Percentiles rank a stretch among this genome's conserved stretches.
phyloP scores from a whole-genome alignment of 306 rosid species.

The Sicyos edulis region DNA sequence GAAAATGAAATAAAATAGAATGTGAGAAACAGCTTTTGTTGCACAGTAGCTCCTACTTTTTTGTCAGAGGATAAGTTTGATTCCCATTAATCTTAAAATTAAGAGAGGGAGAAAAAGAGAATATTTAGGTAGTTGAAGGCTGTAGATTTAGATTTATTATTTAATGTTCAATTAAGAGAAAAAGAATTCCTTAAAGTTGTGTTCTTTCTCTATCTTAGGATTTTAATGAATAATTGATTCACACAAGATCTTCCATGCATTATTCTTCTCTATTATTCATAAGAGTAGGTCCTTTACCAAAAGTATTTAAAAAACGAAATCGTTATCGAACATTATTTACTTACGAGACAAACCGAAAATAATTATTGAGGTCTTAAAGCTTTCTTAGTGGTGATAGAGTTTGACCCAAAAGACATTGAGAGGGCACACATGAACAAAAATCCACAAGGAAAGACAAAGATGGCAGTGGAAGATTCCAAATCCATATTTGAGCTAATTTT shows the following conservation, averaged over 20 bases:
- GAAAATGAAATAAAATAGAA: background rate
- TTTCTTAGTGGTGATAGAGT: background rate
- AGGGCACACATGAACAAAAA: background rate
- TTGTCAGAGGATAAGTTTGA: slow-evolving; percentile 20
- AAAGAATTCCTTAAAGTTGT: slow-evolving; percentile 28
- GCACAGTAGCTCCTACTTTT: slow-evolving; percentile 5
- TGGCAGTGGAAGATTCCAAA: slow-evolving; percentile 22
- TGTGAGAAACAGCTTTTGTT: slow-evolving; percentile 5
- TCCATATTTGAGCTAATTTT: background rate
- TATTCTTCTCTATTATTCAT: slow-evolving; percentile 25
- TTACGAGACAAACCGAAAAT: background rate
- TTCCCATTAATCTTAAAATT: slow-evolving; percentile 18
- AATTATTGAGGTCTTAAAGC: background rate
- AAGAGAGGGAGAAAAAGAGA: slow-evolving; percentile 26
- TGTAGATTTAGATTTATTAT: slow-evolving; percentile 28
- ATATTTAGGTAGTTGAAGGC: slow-evolving; percentile 44
- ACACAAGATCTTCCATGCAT: slow-evolving; percentile 59
- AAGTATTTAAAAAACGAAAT: background rate
- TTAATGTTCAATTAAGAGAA: background rate
- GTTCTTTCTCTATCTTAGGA: slow-evolving; percentile 30
- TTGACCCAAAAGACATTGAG: background rate
- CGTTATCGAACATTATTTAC: background rate
- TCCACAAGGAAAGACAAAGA: slow-evolving; percentile 23
- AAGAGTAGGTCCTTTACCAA: background rate
- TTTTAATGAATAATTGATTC: slow-evolving; percentile 28